Evolutionary conservation across 345 rosid genomes (phyloP).

Genomic region (Gossypium thurberi): DNA sequence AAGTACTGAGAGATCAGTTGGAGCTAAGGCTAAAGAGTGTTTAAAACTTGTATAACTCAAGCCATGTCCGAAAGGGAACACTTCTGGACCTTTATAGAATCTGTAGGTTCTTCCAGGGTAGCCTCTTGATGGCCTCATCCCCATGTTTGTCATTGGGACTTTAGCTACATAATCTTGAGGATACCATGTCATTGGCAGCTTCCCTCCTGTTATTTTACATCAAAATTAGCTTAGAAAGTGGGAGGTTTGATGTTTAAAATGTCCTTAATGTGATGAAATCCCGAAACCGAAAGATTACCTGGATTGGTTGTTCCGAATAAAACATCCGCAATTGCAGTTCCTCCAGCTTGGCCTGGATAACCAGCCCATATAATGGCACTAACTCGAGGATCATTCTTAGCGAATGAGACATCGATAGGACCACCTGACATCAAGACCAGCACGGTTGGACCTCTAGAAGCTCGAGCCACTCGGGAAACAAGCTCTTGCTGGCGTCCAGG

Average conservation of each 20-base stretch:
- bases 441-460: slow-evolving; percentile 61
- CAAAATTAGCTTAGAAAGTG: neutral
- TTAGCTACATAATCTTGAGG: slow-evolving; percentile 65
- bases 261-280: neutral
- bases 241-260: neutral
- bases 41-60: slow-evolving; percentile 54
- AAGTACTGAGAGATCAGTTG: slow-evolving; percentile 35
- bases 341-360: slow-evolving; percentile 97
- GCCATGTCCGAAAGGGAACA: slow-evolving; percentile 79
- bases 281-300: slow-evolving; percentile 27
- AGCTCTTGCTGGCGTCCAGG: slow-evolving; percentile 82
- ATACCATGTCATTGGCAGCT: slow-evolving; percentile 92
- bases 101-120: slow-evolving; percentile 94
- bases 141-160: slow-evolving; percentile 88
- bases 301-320: slow-evolving; percentile 79
- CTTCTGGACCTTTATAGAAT: slow-evolving; percentile 88
- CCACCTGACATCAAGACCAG: slow-evolving; percentile 82
- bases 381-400: slow-evolving; percentile 67
- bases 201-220: slow-evolving; percentile 51
- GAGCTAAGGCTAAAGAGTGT: slow-evolving; percentile 39
- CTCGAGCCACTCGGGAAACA: slow-evolving; percentile 57
- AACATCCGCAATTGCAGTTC: slow-evolving; percentile 71
- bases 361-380: slow-evolving; percentile 94
- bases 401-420: slow-evolving; percentile 75
- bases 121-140: slow-evolving; percentile 51